Evolutionary conservation across 257 asterid species (phyloP).

Genomic region (Solanum boliviense): DNA sequence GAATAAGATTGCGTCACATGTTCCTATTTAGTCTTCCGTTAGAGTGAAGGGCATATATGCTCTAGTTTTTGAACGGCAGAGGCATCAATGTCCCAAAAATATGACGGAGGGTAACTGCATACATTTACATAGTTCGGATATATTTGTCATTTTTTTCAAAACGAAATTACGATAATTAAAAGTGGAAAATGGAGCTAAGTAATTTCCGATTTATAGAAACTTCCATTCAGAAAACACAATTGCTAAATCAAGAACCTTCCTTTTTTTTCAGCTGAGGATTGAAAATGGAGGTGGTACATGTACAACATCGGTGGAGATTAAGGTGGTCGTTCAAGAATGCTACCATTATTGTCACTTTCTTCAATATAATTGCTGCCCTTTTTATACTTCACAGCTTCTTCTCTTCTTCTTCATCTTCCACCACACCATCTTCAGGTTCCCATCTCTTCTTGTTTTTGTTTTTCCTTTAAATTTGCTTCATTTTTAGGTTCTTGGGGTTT

Average conservation of each 20-base stretch:
- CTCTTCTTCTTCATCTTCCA: slow-evolving; percentile 30
- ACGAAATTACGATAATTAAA: too few species aligned
- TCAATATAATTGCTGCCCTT: slow-evolving; percentile 52
- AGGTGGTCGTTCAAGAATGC: slow-evolving; percentile 77
- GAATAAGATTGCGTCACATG: too few species aligned
- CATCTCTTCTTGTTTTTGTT: not conserved
- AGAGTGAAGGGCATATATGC: too few species aligned
- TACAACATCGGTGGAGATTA: slow-evolving; percentile 54
- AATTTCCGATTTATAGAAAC: not conserved
- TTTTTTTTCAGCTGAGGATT: not conserved
- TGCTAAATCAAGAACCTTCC: not conserved
- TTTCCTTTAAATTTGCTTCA: not conserved
- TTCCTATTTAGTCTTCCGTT: too few species aligned
- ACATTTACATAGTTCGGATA: too few species aligned
- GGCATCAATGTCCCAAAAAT: too few species aligned
- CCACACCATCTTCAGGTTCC: slow-evolving; percentile 44
- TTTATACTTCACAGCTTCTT: slow-evolving; percentile 55
- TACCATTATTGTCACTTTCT: slow-evolving; percentile 51
- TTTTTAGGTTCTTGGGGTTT: too few species aligned
- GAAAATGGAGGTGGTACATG: slow-evolving; percentile 4
- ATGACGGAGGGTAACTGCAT: too few species aligned
- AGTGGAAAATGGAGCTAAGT: not conserved
- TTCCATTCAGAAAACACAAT: not conserved
- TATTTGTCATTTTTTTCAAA: too few species aligned
- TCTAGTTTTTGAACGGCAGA: too few species aligned